Base-by-base conservation (phyloP, 164 flowering plant species). In the Berberis thunbergii region DNA sequence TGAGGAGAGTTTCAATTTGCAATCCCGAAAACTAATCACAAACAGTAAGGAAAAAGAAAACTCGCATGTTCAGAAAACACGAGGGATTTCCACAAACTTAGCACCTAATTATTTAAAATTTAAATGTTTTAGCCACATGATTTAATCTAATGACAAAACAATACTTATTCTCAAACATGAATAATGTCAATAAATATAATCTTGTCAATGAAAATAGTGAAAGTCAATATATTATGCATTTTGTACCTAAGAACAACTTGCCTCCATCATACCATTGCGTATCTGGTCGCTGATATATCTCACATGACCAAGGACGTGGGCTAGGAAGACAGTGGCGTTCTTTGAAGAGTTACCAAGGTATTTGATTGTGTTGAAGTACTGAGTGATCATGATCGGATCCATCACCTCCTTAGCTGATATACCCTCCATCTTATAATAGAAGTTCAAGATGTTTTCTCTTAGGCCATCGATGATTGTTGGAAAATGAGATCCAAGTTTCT, bases 341-440 rank as follows among this genome's bases (percentile, higher is more conserved):
- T 86, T 95, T 1, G 97, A 95, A 0, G 91, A 79, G 79, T 85
- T 87, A 0, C 99, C 99, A 5, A 95, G 96, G 75, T 95, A 97
- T 67, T 84, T 89, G 73, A 95, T 86, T 1, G 99, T 95, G 80
- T 95, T 97, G 53, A 95, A 95, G 74, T 95, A 95, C 68, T 91
- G 99, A 6, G 99, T 95, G 69, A 95, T 71, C 97, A 95, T 85
- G 65, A 95, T 95, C 65, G 89, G 87, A 74, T 95, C 99, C 97
- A 95, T 91, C 68, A 95, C 92, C 74, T 95, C 99, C 79, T 86
- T 89, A 1, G 99, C 86, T 2, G 99, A 85, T 10, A 97, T 74
- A 50, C 99, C 99, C 69, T 81, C 89, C 50, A 95, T 90, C 74
- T 80, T 87, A 76, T 81, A 77, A 44, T 97, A 95, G 73, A 95